phyloP scores from a whole-genome alignment of 169 alveolate genomes.

The Perkinsus marinus region DNA sequence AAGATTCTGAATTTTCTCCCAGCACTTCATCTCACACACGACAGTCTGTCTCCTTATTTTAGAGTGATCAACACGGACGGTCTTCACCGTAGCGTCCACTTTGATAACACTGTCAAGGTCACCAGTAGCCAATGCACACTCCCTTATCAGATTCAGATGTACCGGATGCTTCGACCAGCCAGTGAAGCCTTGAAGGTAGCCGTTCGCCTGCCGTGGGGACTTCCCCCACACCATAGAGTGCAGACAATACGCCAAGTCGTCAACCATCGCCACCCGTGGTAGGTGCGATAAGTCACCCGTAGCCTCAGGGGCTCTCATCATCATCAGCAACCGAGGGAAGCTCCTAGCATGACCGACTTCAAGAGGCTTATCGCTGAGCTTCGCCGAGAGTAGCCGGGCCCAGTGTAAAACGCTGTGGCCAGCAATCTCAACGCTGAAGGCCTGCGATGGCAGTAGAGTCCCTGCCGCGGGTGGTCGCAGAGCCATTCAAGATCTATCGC shows the following conservation, averaged over 20 bases:
- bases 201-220: neutral
- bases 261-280: neutral
- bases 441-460: neutral
- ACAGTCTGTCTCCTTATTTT: neutral
- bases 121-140: neutral
- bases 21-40: neutral
- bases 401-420: neutral
- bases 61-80: neutral
- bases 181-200: neutral
- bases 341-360: neutral
- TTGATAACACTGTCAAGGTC: neutral
- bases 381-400: neutral
- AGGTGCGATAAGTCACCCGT: too few species aligned
- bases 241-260: neutral
- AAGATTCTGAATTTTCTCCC: neutral
- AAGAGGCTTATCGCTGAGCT: neutral
- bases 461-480: neutral
- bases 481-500: neutral
- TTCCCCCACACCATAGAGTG: neutral
- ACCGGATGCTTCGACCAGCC: neutral
- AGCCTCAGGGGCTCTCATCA: neutral
- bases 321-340: neutral
- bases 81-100: neutral
- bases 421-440: neutral
- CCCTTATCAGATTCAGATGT: neutral